Evolutionary conservation across 2,329 filamentous ascomycete species (phyloP).

Genomic region (Cercospora zeina): DNA sequence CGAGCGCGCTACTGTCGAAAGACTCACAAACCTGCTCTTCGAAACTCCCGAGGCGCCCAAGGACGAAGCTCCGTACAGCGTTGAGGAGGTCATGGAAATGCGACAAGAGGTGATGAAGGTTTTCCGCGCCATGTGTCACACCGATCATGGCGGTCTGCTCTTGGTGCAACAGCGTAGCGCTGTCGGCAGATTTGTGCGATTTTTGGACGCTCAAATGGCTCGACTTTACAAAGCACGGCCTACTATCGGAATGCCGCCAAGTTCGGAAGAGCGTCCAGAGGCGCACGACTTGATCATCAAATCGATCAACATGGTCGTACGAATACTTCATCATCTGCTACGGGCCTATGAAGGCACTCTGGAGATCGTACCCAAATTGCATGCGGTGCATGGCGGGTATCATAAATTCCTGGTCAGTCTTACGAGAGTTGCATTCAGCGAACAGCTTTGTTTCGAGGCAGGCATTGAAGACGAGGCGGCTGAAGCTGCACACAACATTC

Average conservation of each 20-base stretch:
- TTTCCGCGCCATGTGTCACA: slow-evolving; percentile 60
- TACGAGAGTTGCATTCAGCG: slow-evolving; percentile 80
- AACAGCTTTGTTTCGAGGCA: slow-evolving; percentile 73
- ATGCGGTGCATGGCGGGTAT: slow-evolving; percentile 66
- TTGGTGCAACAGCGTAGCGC: slow-evolving; percentile 68
- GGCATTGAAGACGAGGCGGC: slow-evolving; percentile 76
- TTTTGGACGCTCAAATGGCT: slow-evolving; percentile 71
- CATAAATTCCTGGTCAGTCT: slow-evolving; percentile 82
- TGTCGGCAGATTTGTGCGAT: slow-evolving; percentile 72
- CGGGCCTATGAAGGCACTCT: slow-evolving; percentile 58
- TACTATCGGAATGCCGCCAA: slow-evolving; percentile 19
- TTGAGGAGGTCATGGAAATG: slow-evolving; percentile 48
- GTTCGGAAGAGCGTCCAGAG: slow-evolving; percentile 18
- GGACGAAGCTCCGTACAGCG: slow-evolving; percentile 46
- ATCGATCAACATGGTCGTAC: slow-evolving; percentile 60
- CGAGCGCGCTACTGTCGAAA: slow-evolving; percentile 58
- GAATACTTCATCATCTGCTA: slow-evolving; percentile 62
- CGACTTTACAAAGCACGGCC: slow-evolving; percentile 53
- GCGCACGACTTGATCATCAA: slow-evolving; percentile 47
- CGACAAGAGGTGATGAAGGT: slow-evolving; percentile 50
- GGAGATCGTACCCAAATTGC: slow-evolving; percentile 70
- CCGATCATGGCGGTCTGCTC: slow-evolving; percentile 63
- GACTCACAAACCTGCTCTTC: slow-evolving; percentile 62
- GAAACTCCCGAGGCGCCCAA: slow-evolving; percentile 52
- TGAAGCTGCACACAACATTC: slow-evolving; percentile 75